Evolutionary conservation across 2,329 filamentous ascomycete genomes (phyloP), one percentile per base, ranked within the genome.

Genomic region (Fusarium mangiferae): DNA sequence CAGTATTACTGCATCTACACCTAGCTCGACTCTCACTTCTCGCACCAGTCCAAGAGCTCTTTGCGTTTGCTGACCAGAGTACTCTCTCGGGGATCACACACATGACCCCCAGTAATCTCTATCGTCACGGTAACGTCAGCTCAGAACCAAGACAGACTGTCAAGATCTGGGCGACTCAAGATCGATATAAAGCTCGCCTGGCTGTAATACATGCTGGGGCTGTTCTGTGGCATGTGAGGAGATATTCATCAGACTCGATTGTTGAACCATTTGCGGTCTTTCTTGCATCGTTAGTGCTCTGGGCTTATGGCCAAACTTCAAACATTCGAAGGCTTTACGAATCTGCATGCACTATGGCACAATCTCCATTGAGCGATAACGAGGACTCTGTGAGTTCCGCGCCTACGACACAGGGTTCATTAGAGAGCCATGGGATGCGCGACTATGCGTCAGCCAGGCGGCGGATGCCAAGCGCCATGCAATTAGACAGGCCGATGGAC

Each of bases 261-360:
- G 3, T 51, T 5, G 48, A 51, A 18, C 48, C 48, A 9, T 51
- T 35, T 5, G 3, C 48, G 13, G 30, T 51, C 5, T 51, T 35
- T 14, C 48, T 51, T 20, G 48, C 30, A 1, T 17, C 30, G 4
- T 2, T 51, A 30, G 48, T 51, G 22, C 48, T 51, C 1, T 51
- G 48, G 48, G 22, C 17, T 8, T 51, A 51, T 0, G 30, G 48
- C 0, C 48, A 35, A 24, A 51, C 48, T 8, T 35, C 48, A 0
- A 24, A 3, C 8, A 51, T 35, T 18, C 7, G 48, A 24, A 51
- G 20, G 22, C 5, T 9, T 6, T 35, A 51, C 22, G 30, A 35
- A 1, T 35, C 48, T 20, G 1, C 30, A 2, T 12, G 3, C 26
- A 17, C 7, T 0, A 17, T n/a, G 1, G 26, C 7, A 9, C 26